Evolutionary conservation across 306 rosid genomes (phyloP).

Genomic region (Casuarina equisetifolia): DNA sequence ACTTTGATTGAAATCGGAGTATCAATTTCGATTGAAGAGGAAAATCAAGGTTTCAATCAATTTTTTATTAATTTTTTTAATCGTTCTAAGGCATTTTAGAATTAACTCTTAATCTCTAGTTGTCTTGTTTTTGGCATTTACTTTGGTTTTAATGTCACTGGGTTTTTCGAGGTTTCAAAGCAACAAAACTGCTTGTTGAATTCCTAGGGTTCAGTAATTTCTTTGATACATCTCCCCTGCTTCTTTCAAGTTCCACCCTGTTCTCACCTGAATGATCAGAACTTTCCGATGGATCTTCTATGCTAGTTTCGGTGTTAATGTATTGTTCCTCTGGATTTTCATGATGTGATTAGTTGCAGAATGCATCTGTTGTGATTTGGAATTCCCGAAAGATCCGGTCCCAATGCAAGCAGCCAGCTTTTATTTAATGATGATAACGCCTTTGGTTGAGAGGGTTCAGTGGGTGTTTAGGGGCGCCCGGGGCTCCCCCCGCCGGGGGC

Average conservation of each 20-base stretch:
- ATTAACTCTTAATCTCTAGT: too few relatives aligned
- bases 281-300: background rate
- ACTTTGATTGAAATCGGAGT: too few relatives aligned
- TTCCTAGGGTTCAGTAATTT: background rate
- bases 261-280: background rate
- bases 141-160: background rate
- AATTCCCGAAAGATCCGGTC: background rate
- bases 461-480: too few relatives aligned
- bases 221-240: background rate
- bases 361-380: slow-evolving; percentile 6
- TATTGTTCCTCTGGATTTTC: background rate
- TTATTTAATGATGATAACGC: background rate
- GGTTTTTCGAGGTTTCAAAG: background rate
- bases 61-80: too few relatives aligned
- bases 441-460: too few relatives aligned
- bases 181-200: background rate
- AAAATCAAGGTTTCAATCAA: too few relatives aligned
- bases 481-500: background rate
- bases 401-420: too few relatives aligned
- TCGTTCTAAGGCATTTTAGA: too few relatives aligned
- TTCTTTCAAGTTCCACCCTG: background rate
- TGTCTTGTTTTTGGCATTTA: background rate
- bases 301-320: background rate
- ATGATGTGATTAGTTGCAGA: background rate
- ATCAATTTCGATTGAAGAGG: too few relatives aligned